Evolutionary conservation across 2,329 filamentous ascomycete species (phyloP), one percentile per base, ranked within the genome.

Genomic region (Botryotinia narcissicola): DNA sequence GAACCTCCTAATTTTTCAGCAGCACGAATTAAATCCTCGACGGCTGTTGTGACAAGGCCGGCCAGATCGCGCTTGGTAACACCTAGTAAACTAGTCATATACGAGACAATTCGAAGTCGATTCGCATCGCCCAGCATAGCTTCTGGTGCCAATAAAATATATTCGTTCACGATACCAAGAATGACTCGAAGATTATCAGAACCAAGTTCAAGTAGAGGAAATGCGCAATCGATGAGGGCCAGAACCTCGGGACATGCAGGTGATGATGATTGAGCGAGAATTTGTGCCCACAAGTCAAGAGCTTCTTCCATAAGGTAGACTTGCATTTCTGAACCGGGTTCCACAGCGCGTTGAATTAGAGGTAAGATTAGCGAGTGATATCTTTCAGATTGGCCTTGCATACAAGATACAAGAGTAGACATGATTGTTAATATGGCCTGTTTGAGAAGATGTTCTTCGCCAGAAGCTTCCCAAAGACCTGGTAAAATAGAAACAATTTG

Each of bases 221-320:
- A 87, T 1, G 89, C 86, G 63, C 87, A 83, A n/a, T 88, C 87
- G 3, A 89, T 86, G 51, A 95, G 85, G 5, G 85, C 84, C 6
- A 92, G 81, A n/a, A 95, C 83, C 22, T 90, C 89, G 0, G 86
- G 83, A 0, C 89, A 86, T 4, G 90, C 83, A 0, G 92, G 90
- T 20, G 88, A 83, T 12, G 87, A 86, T 73, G 90, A 91, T 78
- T 93, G 89, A 75, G 86, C 85, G 54, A 95, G 82, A 18, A 98
- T 89, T 2, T 92, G 89, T 48, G 88, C 87, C 95, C 95, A 98
- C 4, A 99, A 87, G 73, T 98, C 95, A 22, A 98, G 85, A 0
- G 94, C 93, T 81, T 99, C 96, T 75, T 98, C 96, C 20, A 97
- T 89, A 18, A 99, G 88, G 79, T 97, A 96, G 3, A 95, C 84